Base-by-base conservation (phyloP, 306 rosid genomes). In the Gillenia trifoliata region DNA sequence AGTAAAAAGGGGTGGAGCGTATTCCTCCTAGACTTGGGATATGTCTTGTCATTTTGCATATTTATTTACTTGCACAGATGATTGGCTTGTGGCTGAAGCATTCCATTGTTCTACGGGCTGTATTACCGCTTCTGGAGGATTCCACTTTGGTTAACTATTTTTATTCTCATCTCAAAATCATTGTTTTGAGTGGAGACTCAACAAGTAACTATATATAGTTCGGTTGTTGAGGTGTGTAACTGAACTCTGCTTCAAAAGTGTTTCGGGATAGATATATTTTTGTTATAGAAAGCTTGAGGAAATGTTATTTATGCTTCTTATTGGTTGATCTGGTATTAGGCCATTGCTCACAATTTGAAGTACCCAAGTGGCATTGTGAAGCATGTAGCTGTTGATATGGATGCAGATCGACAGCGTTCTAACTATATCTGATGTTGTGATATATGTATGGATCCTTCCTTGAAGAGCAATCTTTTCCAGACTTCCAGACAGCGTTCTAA, bases 21-120 rank as follows among this genome's bases (percentile, higher is more conserved):
- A 31, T 3, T 16, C 20, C 67, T 31, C 67, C 5, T 25, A 26
- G 59, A 1, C 23, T 43, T 68, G 12, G 15, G 34, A 45, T 68
- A 8, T 5, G 6, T 45, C 20, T 43, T 45, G 59, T 17, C 72
- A 63, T 8, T 63, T 31, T 17, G 11, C 41, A 26, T 43, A 26
- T 67, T 31, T 71, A 55, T 77, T 64, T 79, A 66, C 82, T 75
- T 75, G n/a, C 70, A 56, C 97, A 95, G 99, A 86, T 95, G 90
- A 74, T 88, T 74, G 91, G 96, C 76, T 80, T 90, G 90, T 95
- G 98, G 98, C 75, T 95, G 85, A 98, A 93, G 78, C 99, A 95
- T 72, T 89, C 98, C 45, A 66, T 89, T 78, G 83, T 92, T 83
- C 90, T 95, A 70, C 87, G 56, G 79, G 93, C 99, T 78, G 75